Conservation (phyloP, 2,329 filamentous ascomycete species). For the Colletotrichum tropicicola region DNA sequence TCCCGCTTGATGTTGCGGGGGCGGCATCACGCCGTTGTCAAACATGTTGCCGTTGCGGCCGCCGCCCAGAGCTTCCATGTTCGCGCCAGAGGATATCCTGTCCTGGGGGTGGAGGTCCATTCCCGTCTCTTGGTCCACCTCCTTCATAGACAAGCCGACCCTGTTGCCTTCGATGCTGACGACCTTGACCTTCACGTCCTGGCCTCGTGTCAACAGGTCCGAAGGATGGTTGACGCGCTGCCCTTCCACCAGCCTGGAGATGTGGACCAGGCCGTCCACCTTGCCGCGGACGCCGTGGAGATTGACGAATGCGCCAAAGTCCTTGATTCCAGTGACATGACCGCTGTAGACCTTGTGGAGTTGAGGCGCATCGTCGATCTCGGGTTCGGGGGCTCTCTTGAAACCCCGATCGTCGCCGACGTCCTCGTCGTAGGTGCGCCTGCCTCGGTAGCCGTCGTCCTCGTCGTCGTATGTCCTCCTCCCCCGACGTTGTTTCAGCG, state of each 20-base stretch:
- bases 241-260: constrained; percentile 87
- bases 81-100: constrained; percentile 87
- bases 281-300: constrained; percentile 87
- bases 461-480: constrained; percentile 54
- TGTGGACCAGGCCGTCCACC: constrained; percentile 91
- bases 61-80: constrained; percentile 82
- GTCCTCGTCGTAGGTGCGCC: constrained; percentile 52
- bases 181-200: constrained; percentile 92
- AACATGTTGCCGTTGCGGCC: constrained; percentile 63
- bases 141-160: constrained; percentile 95
- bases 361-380: constrained; percentile 83
- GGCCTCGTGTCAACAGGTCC: constrained; percentile 82
- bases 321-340: constrained; percentile 89
- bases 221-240: constrained; percentile 91
- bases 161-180: constrained; percentile 83
- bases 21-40: constrained; percentile 59
- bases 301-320: constrained; percentile 96
- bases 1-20: constrained; percentile 44
- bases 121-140: constrained; percentile 91
- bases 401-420: constrained; percentile 69
- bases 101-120: constrained; percentile 82
- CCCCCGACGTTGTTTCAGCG: constrained; percentile 38
- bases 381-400: constrained; percentile 71
- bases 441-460: constrained; percentile 66
- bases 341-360: constrained; percentile 91